phyloP scores from a whole-genome alignment of 83 land plant genomes.

The Larix sibirica region DNA sequence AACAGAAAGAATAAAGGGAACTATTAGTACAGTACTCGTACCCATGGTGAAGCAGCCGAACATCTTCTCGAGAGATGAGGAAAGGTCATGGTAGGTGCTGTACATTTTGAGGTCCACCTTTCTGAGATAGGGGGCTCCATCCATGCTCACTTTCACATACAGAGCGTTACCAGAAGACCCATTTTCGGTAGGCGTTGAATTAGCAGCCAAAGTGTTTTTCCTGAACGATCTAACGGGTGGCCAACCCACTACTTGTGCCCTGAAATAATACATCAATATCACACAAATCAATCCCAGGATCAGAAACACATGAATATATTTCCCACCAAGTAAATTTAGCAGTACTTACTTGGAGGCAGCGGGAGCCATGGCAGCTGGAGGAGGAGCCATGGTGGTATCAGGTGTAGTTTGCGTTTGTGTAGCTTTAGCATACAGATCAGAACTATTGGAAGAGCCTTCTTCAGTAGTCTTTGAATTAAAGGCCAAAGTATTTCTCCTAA shows the following conservation, averaged over 20 bases:
- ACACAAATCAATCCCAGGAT: too few species aligned
- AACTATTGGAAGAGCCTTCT: not conserved
- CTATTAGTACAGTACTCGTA: constrained; percentile 18
- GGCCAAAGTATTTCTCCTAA: constrained; percentile 26
- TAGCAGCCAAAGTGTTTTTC: constrained; percentile 49
- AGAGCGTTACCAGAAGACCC: constrained; percentile 31
- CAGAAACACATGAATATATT: too few species aligned
- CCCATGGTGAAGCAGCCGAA: constrained; percentile 56
- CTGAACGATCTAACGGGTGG: constrained; percentile 66
- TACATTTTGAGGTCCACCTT: constrained; percentile 71
- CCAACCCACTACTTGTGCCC: constrained; percentile 81
- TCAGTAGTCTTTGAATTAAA: not conserved
- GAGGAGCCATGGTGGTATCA: too few species aligned
- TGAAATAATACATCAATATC: constrained; percentile 6
- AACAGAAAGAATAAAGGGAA: too few species aligned
- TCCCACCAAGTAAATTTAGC: too few species aligned
- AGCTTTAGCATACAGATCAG: too few species aligned
- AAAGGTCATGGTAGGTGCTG: constrained; percentile 53
- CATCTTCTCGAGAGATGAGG: constrained; percentile 59
- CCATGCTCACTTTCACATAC: constrained; percentile 80
- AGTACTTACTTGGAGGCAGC: too few species aligned
- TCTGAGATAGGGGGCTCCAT: constrained; percentile 76
- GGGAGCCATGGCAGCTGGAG: too few species aligned
- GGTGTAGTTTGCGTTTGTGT: too few species aligned
- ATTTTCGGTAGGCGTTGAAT: constrained; percentile 40